Conservation (phyloP, 2,329 filamentous ascomycete genomes). For the Calonectria honghensis region DNA sequence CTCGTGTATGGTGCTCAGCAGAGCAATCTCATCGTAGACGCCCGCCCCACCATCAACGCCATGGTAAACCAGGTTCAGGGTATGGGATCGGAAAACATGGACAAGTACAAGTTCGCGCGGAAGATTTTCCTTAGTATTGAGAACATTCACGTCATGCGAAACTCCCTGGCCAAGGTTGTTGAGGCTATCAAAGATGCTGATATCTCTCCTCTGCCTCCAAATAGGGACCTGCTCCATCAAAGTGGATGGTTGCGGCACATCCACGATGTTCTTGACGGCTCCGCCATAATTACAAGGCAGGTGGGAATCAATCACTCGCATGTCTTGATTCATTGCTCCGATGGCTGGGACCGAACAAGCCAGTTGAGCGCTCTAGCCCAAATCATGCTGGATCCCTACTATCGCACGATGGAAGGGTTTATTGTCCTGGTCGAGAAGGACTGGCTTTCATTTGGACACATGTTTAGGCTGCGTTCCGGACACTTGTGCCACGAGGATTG, state of each 20-base stretch:
- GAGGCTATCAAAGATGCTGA: constrained; percentile 96
- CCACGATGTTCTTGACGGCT: constrained; percentile 86
- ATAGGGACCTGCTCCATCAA: constrained; percentile 85
- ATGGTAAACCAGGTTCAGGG: constrained; percentile 95
- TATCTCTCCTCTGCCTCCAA: constrained; percentile 87
- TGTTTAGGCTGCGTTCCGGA: constrained; percentile 95
- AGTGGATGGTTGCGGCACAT: constrained; percentile 97
- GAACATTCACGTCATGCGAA: constrained; percentile 98
- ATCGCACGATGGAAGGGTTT: constrained; percentile 94
- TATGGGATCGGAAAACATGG: constrained; percentile 97
- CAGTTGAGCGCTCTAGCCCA: constrained; percentile 95
- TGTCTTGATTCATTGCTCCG: constrained; percentile 97
- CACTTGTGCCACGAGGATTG: constrained; percentile 93
- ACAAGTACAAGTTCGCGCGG: constrained; percentile 93
- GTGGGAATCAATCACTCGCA: constrained; percentile 95
- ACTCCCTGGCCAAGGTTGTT: constrained; percentile 89
- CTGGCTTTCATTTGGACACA: constrained; percentile 98
- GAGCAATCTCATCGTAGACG: constrained; percentile 95
- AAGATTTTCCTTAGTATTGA: constrained; percentile 97
- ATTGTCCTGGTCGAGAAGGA: constrained; percentile 97
- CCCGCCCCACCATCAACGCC: constrained; percentile 94
- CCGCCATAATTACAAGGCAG: constrained; percentile 88
- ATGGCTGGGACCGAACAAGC: constrained; percentile 98
- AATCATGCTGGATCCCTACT: constrained; percentile 96
- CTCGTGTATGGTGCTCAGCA: constrained; percentile 94